Base-by-base conservation (phyloP, 129 eudicot species). In the Pittosporum tobira region DNA sequence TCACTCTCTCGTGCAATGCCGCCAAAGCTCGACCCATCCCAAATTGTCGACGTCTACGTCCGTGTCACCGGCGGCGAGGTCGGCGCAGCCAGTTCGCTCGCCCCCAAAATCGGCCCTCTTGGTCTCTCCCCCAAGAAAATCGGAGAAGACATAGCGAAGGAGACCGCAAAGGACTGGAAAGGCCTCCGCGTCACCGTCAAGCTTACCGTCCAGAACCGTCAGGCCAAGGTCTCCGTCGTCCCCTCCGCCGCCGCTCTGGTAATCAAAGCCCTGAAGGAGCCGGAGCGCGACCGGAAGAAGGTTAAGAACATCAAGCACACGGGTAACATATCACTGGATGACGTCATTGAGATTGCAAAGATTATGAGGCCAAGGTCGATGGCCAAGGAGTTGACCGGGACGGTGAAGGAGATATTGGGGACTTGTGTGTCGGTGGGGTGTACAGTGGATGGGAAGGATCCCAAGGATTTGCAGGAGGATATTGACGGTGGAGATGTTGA, bases 191-290 rank as follows among this genome's bases (percentile, higher is more conserved):
- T 87, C 26, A 87, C 96, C 11, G 96, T 87, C 71, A 87, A 87
- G 73, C 96, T 87, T 27, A 87, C 93, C 19, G 95, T 87, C 4
- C 93, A 87, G 49, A 82, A 87, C 51, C 91, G 95, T 48, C 95
- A 87, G 55, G 96, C 96, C 6, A 87, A 83, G 68, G 96, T 87
- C 34, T 61, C 93, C 50, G 96, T 87, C 4, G 96, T 87, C 10
- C 96, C 96, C 1, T 87, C 96, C 22, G 96, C 96, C n/a, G 88
- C 96, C 1, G 94, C 96, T 0, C 63, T 83, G 0, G 96, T 87
- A 3, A 87, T 87, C 81, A 87, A 87, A 61, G 93, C 96, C 10
- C 59, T 87, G 0, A 87, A 87, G 75, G 94, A 84, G 73, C 94
- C 94, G 0, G 94, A 84, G 65, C 84, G 94, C 21, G 94, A 84